Base-by-base conservation (phyloP, 352 stramenopile species). In the Pythium dissimile region DNA sequence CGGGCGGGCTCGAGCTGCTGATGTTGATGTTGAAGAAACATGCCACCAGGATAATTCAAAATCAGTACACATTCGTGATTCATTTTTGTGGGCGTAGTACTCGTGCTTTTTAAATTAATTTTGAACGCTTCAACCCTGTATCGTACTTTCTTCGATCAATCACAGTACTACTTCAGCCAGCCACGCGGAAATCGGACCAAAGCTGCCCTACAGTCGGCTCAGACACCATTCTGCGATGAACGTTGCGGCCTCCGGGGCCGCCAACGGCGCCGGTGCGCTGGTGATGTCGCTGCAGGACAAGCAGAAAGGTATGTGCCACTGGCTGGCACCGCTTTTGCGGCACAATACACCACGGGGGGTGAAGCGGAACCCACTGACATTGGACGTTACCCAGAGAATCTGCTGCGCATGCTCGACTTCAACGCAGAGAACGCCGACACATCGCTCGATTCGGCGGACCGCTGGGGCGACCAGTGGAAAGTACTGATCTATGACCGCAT, bases 401-500 rank as follows among this genome's bases (percentile, higher is more conserved):
- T 94, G 49, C 66, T 94, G 51, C 74, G 78, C 47, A 92, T 94
- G 82, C 68, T 94, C 45, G 82, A 92, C 61, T 92, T 94, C 70
- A 92, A 92, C 59, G 80, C 77, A 23, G 82, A 94, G 54, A 76
- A 51, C 37, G 66, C 66, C 11, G 57, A 68, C 23, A 66, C 67
- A 1, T 54, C 52, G 23, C 61, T 72, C 27, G 71, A 86, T 55
- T 73, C 68, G 54, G 59, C 69, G 75, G 81, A 91, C 35, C 65
- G 79, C 59, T 94, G 84, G 84, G 81, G 82, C 13, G 79, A 94
- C 28, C 84, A 94, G 53, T 94, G 85, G 85, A 99, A 99, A 67
- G 94, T 99, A 39, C 74, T 99, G 30, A 96, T 99, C 59, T 99
- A 99, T 73, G 97, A 99, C 77, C 74, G 77, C 24, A 86, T 95